A percentile compares a stretch with the other conserved stretches of the same genome.
Evolutionary conservation across 139 green algal genomes (phyloP).

Genomic region (Chlamydomonas sp.): DNA sequence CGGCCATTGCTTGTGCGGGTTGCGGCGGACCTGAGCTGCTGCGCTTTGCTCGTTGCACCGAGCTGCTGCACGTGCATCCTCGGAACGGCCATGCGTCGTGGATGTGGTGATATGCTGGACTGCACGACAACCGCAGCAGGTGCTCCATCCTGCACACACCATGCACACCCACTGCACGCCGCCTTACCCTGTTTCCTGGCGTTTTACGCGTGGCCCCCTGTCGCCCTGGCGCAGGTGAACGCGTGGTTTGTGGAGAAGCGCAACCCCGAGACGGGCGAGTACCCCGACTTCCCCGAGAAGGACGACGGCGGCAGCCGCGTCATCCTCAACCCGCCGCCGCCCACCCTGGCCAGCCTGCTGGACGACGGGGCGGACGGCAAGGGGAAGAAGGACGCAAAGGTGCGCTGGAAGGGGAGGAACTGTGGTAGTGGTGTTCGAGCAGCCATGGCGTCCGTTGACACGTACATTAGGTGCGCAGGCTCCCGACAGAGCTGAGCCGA

Average conservation of each 20-base stretch:
- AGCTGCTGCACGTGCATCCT: too few relatives aligned
- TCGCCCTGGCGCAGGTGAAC: slow-evolving; percentile 71
- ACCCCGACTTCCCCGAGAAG: slow-evolving; percentile 82
- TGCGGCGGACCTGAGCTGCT: background rate
- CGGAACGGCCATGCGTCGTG: too few relatives aligned
- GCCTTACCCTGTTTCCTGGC: background rate
- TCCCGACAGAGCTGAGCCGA: too few relatives aligned
- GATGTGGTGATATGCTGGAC: too few relatives aligned
- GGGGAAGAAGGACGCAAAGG: slow-evolving; percentile 55
- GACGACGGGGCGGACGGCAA: slow-evolving; percentile 56
- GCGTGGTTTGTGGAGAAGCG: slow-evolving; percentile 89
- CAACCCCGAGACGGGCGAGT: slow-evolving; percentile 79
- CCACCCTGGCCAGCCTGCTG: slow-evolving; percentile 55
- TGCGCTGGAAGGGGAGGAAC: background rate
- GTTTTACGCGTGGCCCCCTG: background rate
- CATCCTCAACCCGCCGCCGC: slow-evolving; percentile 82
- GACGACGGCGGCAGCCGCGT: slow-evolving; percentile 76
- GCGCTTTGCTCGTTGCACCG: background rate
- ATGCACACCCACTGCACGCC: too few relatives aligned
- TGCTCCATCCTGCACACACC: background rate
- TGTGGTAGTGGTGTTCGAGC: too few relatives aligned
- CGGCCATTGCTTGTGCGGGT: background rate
- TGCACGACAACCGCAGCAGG: background rate
- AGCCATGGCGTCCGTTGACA: too few relatives aligned
- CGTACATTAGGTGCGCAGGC: too few relatives aligned